Conservation (phyloP, 331 rosid species). For the Rhamnella rubrinervis region DNA sequence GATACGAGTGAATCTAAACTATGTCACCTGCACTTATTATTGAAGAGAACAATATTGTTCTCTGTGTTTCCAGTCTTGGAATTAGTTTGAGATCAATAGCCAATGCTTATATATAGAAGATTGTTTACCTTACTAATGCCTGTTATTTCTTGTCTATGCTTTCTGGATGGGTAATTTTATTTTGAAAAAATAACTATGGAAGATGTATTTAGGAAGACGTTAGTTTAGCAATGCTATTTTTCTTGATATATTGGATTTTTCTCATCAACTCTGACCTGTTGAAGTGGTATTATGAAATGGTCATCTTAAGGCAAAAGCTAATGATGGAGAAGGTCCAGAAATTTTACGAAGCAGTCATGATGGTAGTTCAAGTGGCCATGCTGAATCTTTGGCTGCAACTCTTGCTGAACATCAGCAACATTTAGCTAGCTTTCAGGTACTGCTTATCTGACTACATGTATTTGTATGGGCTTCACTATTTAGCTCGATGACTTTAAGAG, state of each 20-base stretch:
- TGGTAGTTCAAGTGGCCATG: constrained; percentile 83
- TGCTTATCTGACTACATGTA: not conserved
- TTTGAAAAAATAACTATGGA: not conserved
- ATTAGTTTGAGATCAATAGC: too few species aligned
- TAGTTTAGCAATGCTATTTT: not conserved
- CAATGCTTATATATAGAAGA: too few species aligned
- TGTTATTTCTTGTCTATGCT: too few species aligned
- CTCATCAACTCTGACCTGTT: not conserved
- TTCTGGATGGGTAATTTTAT: too few species aligned
- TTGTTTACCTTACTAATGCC: too few species aligned
- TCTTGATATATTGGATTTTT: constrained; percentile 1
- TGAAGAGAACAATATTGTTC: too few species aligned
- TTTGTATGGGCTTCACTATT: too few species aligned
- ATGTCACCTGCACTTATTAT: too few species aligned
- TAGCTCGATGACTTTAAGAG: not conserved
- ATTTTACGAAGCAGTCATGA: constrained; percentile 72
- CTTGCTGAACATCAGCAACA: constrained; percentile 99
- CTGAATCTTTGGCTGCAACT: constrained; percentile 89
- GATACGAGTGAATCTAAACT: too few species aligned
- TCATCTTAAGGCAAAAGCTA: constrained; percentile 79
- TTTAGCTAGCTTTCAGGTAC: constrained; percentile 97
- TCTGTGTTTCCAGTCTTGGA: too few species aligned
- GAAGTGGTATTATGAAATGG: not conserved
- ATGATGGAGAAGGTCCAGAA: constrained; percentile 98
- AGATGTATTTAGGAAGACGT: not conserved